phyloP scores from a whole-genome alignment of 441 rosid genomes.

The Kokia cookei region DNA sequence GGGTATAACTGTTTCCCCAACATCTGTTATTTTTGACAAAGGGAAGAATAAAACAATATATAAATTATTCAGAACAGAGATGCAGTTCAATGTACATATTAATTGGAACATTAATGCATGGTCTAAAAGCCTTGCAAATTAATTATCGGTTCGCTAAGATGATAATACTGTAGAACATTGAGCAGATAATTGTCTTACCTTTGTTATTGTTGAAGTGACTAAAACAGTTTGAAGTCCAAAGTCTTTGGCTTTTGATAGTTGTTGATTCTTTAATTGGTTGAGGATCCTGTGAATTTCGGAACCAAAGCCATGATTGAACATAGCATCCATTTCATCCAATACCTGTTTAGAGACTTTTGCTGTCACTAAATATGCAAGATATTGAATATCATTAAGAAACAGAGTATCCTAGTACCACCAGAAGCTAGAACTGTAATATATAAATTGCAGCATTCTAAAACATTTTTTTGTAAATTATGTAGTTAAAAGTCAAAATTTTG shows the following conservation, averaged over 20 bases:
- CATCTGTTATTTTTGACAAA: conserved; percentile 16
- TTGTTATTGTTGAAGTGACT: conserved; percentile 21
- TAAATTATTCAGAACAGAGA: not conserved
- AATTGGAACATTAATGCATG: not conserved
- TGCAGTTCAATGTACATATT: not conserved
- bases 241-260: not conserved
- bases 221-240: conserved; percentile 21
- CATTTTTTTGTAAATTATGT: not conserved
- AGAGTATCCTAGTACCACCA: not conserved
- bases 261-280: conserved; percentile 9
- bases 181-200: conserved; percentile 14
- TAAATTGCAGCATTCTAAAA: not conserved
- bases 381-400: not conserved
- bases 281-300: conserved; percentile 17
- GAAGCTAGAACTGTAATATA: not conserved
- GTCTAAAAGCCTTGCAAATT: not conserved
- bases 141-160: not conserved
- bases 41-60: not conserved
- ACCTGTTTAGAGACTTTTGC: conserved; percentile 13
- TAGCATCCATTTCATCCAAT: conserved; percentile 29
- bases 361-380: not conserved
- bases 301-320: conserved; percentile 14
- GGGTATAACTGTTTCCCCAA: conserved; percentile 20
- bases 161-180: not conserved
- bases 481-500: not conserved